Percentiles rank a stretch among this genome's conserved stretches.
phyloP scores from a whole-genome alignment of 371 early-diverging fungal species.

The Cokeromyces recurvatus region DNA sequence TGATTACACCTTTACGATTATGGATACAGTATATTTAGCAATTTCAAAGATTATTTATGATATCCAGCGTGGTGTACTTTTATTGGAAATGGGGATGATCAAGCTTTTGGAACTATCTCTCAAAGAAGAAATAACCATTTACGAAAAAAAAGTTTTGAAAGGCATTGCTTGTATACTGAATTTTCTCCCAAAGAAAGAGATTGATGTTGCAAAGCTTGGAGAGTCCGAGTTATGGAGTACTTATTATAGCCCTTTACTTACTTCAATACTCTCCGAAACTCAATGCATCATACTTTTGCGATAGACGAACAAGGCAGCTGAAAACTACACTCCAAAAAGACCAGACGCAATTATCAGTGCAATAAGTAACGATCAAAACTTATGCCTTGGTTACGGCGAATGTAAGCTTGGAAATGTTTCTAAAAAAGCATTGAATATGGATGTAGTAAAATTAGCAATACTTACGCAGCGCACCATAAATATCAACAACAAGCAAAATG shows the following conservation, averaged over 20 bases:
- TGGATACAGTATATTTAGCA: not conserved
- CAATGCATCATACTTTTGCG: slow-evolving; percentile 1
- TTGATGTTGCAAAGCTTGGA: slow-evolving; percentile 1
- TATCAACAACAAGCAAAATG: slow-evolving; percentile 1
- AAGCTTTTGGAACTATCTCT: slow-evolving; percentile 1
- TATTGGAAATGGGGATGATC: no score
- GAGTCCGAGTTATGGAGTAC: slow-evolving; percentile 5
- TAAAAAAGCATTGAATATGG: slow-evolving; percentile 1
- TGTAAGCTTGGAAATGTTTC: slow-evolving; percentile 1
- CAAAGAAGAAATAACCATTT: slow-evolving; percentile 1
- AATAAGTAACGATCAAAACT: not conserved
- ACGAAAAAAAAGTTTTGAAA: not conserved
- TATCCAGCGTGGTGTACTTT: not conserved
- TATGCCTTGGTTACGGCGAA: slow-evolving; percentile 4
- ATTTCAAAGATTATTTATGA: slow-evolving; percentile 3
- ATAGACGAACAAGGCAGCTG: slow-evolving; percentile 6
- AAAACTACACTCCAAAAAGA: not conserved
- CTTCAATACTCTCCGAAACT: slow-evolving; percentile 1
- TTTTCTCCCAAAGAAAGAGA: slow-evolving; percentile 1
- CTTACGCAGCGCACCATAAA: slow-evolving; percentile 1
- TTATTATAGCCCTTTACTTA: slow-evolving; percentile 1
- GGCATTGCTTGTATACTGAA: slow-evolving; percentile 1
- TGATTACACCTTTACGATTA: not conserved
- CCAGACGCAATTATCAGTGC: slow-evolving; percentile 3
- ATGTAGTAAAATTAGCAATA: not conserved